phyloP scores from a whole-genome alignment of 139 green algal genomes.

The Picochlorum costavermella region DNA sequence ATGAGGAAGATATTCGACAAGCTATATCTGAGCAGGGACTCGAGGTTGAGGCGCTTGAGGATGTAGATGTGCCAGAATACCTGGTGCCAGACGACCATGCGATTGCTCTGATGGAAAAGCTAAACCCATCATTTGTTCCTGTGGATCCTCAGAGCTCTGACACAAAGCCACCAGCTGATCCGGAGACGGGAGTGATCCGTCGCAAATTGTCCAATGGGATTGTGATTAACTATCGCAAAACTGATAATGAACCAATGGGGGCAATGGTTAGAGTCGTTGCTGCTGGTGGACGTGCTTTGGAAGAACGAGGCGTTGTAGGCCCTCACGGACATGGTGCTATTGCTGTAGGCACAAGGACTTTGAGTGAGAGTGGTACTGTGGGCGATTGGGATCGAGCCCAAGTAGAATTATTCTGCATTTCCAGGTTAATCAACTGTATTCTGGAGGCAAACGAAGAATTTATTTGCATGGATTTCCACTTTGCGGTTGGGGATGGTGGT shows the following conservation, averaged over 20 bases:
- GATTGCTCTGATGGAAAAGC: slow-evolving; percentile 39
- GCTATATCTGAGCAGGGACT: slow-evolving; percentile 47
- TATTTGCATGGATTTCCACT: slow-evolving; percentile 89
- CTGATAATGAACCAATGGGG: slow-evolving; percentile 83
- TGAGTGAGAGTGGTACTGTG: slow-evolving; percentile 76
- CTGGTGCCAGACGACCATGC: slow-evolving; percentile 66
- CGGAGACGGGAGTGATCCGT: slow-evolving; percentile 63
- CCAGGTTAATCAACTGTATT: slow-evolving; percentile 88
- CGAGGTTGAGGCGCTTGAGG: slow-evolving; percentile 42
- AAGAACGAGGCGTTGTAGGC: slow-evolving; percentile 34
- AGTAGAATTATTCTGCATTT: slow-evolving; percentile 93
- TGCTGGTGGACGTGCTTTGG: slow-evolving; percentile 59
- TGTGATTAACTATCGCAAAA: slow-evolving; percentile 77
- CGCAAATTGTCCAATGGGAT: slow-evolving; percentile 88
- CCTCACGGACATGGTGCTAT: slow-evolving; percentile 63
- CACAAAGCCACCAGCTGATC: slow-evolving; percentile 4
- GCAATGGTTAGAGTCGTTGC: slow-evolving; percentile 81
- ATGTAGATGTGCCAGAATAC: slow-evolving; percentile 64
- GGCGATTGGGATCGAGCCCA: slow-evolving; percentile 73
- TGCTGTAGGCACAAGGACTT: slow-evolving; percentile 65
- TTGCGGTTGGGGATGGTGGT: slow-evolving; percentile 52
- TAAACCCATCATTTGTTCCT: slow-evolving; percentile 66
- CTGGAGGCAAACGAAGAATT: slow-evolving; percentile 95
- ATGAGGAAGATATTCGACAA: slow-evolving; percentile 52
- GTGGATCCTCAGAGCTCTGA: not conserved